Evolutionary conservation across 257 asterid genomes (phyloP), one percentile per base, ranked within the genome.

Genomic region (Solanum infundibuliforme): DNA sequence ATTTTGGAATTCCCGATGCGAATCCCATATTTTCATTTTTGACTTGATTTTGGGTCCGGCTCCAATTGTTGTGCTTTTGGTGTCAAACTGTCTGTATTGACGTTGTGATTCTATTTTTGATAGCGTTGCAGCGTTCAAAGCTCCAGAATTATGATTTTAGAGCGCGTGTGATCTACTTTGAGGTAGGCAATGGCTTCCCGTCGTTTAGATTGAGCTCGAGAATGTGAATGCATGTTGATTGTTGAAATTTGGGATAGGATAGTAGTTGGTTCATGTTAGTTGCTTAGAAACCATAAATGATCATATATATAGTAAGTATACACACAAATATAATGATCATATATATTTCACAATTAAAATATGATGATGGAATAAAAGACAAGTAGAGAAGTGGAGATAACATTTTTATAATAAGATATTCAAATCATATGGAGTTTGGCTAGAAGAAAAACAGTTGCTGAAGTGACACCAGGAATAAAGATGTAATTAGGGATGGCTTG

Each of bases 391-490:
- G 21, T 21, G 48, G 52, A 36, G 31, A 36, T 48, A 48, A 23
- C 32, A 10, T 20, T 39, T 76, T 4, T 76, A 77, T 12, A 20
- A 39, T 20, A 41, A 77, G 65, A 25, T 41, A 10, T 77, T 34
- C 91, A 94, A 16, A 93, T 88, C 89, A 90, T 93, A 89, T 92
- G 90, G 41, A 92, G 91, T 87, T 92, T 92, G 27, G 96, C 96
- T 31, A 94, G 94, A 86, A 92, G 87, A 36, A 92, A 92, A 65
- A 93, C 96, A 66, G 94, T 89, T 31, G 92, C 95, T 36, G 98
- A 94, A 86, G 98, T 94, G 87, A 93, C 86, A 23, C n/a, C 91
- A 12, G 96, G 96, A n/a, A 94, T 89, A 93, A 94, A 94, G 48
- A 92, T 5, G 55, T 90, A 92, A 86, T 93, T 94, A 4, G 94